Conservation (phyloP, 805 yeast genomes). For the Millerozyma miso region DNA sequence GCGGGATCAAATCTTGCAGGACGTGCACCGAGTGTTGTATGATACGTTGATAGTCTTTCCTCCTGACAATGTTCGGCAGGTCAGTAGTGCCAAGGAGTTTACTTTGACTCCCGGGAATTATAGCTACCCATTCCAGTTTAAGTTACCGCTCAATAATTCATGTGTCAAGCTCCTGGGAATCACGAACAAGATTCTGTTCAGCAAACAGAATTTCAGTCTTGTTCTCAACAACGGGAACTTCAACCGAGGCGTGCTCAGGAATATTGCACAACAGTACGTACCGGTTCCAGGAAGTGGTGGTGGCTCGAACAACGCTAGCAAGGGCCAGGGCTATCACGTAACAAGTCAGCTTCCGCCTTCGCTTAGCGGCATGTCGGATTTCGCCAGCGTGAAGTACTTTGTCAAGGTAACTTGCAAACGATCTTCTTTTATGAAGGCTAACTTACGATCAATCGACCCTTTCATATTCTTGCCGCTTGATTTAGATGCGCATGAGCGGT, state of each 20-base stretch:
- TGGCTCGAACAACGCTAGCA: not conserved
- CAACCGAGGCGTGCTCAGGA: conserved; percentile 11
- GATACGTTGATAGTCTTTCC: conserved; percentile 51
- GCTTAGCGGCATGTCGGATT: conserved; percentile 25
- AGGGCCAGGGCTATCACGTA: conserved; percentile 19
- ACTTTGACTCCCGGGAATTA: conserved; percentile 50
- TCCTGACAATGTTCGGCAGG: conserved; percentile 44
- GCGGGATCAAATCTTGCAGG: conserved; percentile 22
- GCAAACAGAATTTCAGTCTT: conserved; percentile 23
- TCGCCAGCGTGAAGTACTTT: conserved; percentile 46
- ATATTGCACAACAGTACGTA: conserved; percentile 15
- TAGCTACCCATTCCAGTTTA: conserved; percentile 45
- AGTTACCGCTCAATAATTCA: conserved; percentile 39
- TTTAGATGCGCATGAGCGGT: conserved; percentile 20
- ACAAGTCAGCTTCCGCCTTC: conserved; percentile 32
- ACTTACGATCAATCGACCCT: conserved; percentile 45
- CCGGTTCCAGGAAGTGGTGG: not conserved
- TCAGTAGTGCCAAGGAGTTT: conserved; percentile 40
- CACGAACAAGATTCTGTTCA: conserved; percentile 30
- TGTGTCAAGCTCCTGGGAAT: conserved; percentile 35
- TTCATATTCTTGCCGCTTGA: conserved; percentile 53
- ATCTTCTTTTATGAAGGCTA: conserved; percentile 44
- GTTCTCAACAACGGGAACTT: conserved; percentile 33
- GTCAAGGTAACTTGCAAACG: conserved; percentile 59
- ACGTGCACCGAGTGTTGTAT: conserved; percentile 45